A percentile compares a stretch with the other conserved stretches of the same genome.
phyloP scores from a whole-genome alignment of 2,329 filamentous ascomycete species.

The Hypoxylon sp. region DNA sequence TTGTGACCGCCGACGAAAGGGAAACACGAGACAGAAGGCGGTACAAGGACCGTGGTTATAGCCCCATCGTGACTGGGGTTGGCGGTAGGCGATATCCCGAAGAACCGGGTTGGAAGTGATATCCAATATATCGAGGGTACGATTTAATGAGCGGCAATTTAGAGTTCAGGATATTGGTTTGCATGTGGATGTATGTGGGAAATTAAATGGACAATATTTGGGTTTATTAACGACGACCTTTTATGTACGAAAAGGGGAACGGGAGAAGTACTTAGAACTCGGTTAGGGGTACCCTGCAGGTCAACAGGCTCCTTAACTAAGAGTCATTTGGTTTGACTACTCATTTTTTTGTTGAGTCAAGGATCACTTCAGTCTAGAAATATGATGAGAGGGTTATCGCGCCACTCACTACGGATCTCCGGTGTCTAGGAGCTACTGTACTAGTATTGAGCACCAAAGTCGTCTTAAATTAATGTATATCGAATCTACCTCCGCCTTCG shows the following conservation, averaged over 20 bases:
- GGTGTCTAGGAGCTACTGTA: neutral
- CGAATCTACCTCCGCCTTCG: neutral
- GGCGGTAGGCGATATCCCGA: constrained; percentile 52
- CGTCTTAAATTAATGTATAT: neutral
- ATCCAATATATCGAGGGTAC: neutral
- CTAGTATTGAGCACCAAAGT: neutral
- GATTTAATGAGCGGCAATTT: neutral
- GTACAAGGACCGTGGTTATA: constrained; percentile 47
- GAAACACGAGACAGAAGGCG: constrained; percentile 51
- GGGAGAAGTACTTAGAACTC: neutral
- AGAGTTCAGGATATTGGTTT: constrained; percentile 29
- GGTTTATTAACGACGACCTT: constrained; percentile 8
- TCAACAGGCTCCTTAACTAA: neutral
- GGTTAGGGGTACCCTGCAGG: neutral
- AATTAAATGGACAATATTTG: neutral
- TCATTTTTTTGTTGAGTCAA: neutral
- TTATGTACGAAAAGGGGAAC: constrained; percentile 2
- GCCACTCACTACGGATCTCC: constrained; percentile 4
- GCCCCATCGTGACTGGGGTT: constrained; percentile 47
- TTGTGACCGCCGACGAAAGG: constrained; percentile 51
- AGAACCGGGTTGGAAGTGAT: constrained; percentile 36
- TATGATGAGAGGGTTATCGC: neutral
- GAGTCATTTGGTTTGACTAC: neutral
- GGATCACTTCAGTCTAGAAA: constrained; percentile 3
- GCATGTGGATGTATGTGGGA: constrained; percentile 6